Base-by-base conservation (phyloP, 1,284 basidiomycete species). In the Cryptococcus wingfieldii region DNA sequence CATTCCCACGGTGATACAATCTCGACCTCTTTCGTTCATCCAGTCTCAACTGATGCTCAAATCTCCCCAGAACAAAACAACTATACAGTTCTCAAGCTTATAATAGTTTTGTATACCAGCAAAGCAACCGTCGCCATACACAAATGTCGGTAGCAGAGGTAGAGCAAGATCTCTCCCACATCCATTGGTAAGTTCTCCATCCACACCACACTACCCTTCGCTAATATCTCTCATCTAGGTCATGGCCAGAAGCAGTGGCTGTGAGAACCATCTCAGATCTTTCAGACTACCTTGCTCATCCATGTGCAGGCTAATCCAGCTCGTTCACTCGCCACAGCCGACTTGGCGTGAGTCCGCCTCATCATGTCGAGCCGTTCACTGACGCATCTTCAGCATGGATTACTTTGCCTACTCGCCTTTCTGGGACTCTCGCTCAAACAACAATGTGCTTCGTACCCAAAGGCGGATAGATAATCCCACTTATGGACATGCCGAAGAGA, bases 331-430 rank as follows among this genome's bases (percentile, higher is more conserved):
- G 70, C 71, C 4, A 72, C 56, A 7, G 48, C 70, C 3, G 71
- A 74, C 41, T 54, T 72, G 16, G 71, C 70, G 69, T 72, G 48
- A 62, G 69, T 38, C 51, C 6, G 42, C 13, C 14, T n/a, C 14
- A 8, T n/a, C 37, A 34, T 34, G 2, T 23, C 23, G 19, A 46
- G 4, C 45, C 7, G 8, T 19, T 16, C 45, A 23, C 23, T 52
- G 23, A 46, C 39, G 5, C 39, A 25, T 43, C 23, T 9, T 9
- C 54, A 74, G 72, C 34, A 64, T 76, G 64, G 74, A 76, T 59
- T 76, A 74, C 59, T 76, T 76, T 50, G 69, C 71, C 8, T 67
- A 64, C 52, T 74, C 72, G 13, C 74, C 74, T 4, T 76, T 76
- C 61, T 76, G 65, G 59, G 70, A 74, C 54, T 37, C 59, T 2